Evolutionary conservation across 2,329 filamentous ascomycete species (phyloP), one percentile per base, ranked within the genome.

Genomic region (Corniculantispora saksenae): DNA sequence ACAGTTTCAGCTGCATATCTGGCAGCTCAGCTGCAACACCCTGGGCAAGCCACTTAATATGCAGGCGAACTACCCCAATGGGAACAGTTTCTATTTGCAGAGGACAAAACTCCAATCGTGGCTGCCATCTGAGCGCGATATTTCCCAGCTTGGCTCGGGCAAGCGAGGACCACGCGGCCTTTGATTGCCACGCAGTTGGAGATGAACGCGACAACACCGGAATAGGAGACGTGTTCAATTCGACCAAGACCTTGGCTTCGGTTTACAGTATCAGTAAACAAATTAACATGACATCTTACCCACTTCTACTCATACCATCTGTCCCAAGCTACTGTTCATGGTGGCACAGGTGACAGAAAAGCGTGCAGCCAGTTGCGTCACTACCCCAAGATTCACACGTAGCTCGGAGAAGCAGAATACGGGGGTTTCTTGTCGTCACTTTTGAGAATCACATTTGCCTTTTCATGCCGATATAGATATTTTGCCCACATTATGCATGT

Each of bases 341-440:
- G n/a, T 43, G 43, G 56, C 40, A 35, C 56, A 59, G 56, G 56
- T 59, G 56, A 59, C 56, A 21, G 56, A 32, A 48, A 32, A 23
- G 19, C 56, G 25, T 59, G 56, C 40, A 59, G 40, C 38, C 19
- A 17, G 40, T 29, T 58, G 55, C 55, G 55, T 58, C 40, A 58
- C 27, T 58, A n/a, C 21, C 21, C 21, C 23, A 12, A 27, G 47
- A 25, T 50, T 43, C 32, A 43, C 8, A 27, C 17, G 21, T 21
- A 15, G 6, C 54, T 40, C 35, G n/a, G 12, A 25, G 5, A 40
- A 23, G 7, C 9, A 15, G 47, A 50, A 23, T 27, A 27, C 21
- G 21, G 21, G 9, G 25, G 12, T 50, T 4, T 50, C 21, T 5
- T 27, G 21, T 15, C 23, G 47, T 27, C 12, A 10, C 23, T 25